Conservation (phyloP, 345 rosid species). For the Anacardium occidentale region DNA sequence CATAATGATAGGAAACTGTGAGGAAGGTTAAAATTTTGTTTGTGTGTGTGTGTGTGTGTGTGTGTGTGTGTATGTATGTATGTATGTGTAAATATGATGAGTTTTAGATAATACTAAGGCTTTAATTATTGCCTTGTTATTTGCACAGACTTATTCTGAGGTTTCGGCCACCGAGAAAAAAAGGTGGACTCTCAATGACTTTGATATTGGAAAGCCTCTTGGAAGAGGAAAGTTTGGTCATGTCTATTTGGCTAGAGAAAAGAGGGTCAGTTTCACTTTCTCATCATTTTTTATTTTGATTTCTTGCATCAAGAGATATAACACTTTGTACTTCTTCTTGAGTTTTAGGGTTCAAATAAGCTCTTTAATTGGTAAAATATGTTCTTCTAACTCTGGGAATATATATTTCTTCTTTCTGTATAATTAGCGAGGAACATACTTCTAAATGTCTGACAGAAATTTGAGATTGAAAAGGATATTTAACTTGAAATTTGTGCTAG, state of each 20-base stretch:
- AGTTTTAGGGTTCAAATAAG: not conserved
- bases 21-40: not conserved
- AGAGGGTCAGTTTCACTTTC: conserved; percentile 48
- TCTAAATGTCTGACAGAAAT: not conserved
- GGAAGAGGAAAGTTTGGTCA: conserved; percentile 97
- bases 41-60: too few relatives aligned
- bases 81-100: too few relatives aligned
- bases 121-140: conserved; percentile 7
- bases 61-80: too few relatives aligned
- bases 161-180: conserved; percentile 50
- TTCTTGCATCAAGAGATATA: not conserved
- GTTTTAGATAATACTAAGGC: not conserved
- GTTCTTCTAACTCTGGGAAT: not conserved
- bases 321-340: too few relatives aligned
- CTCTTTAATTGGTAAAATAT: not conserved
- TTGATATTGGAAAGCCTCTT: conserved; percentile 93
- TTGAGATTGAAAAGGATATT: not conserved
- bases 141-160: conserved; percentile 57
- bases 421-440: not conserved
- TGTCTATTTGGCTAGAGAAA: conserved; percentile 89
- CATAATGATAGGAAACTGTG: conserved; percentile 5
- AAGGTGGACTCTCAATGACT: conserved; percentile 83
- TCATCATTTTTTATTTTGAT: not conserved
- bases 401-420: not conserved
- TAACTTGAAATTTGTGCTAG: not conserved